phyloP scores from a whole-genome alignment of 192 early-diverging fungal genomes.

The Entomortierella beljakovae region DNA sequence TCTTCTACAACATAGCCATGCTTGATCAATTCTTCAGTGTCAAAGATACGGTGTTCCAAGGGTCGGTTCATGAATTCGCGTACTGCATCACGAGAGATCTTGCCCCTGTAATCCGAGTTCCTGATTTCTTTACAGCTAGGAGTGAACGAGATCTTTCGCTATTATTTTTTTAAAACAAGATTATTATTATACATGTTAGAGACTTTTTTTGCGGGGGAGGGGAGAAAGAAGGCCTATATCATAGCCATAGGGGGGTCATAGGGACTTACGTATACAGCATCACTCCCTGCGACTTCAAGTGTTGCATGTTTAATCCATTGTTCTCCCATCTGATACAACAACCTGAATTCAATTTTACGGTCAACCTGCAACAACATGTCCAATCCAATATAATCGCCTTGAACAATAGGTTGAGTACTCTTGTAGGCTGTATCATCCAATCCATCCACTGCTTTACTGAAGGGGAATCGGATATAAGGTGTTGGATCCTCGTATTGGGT shows the following conservation, averaged over 20 bases:
- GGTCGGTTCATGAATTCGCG: constrained; percentile 35
- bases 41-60: constrained; percentile 28
- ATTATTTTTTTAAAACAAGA: too few species aligned
- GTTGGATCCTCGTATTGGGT: constrained; percentile 54
- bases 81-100: constrained; percentile 9
- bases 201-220: too few species aligned
- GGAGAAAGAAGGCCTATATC: too few species aligned
- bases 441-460: constrained; percentile 64
- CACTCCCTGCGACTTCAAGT: constrained; percentile 41
- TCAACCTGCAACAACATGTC: constrained; percentile 63
- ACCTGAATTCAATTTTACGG: constrained; percentile 39
- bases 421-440: constrained; percentile 63
- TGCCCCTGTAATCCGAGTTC: constrained; percentile 31
- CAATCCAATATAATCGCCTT: constrained; percentile 66
- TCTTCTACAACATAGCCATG: constrained; percentile 12
- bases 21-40: constrained; percentile 14
- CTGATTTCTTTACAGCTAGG: constrained; percentile 33
- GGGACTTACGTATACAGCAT: constrained; percentile 51
- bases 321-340: constrained; percentile 50
- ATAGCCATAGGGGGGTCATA: background rate
- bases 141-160: constrained; percentile 18
- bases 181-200: too few species aligned
- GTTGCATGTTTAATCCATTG: constrained; percentile 42
- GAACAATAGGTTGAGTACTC: constrained; percentile 50
- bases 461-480: constrained; percentile 50